These are phyloP conservation scores for Suhomyces wounanorum DNA, from an alignment of 1,139 yeast species.

Conservation along the genomic window DNA sequence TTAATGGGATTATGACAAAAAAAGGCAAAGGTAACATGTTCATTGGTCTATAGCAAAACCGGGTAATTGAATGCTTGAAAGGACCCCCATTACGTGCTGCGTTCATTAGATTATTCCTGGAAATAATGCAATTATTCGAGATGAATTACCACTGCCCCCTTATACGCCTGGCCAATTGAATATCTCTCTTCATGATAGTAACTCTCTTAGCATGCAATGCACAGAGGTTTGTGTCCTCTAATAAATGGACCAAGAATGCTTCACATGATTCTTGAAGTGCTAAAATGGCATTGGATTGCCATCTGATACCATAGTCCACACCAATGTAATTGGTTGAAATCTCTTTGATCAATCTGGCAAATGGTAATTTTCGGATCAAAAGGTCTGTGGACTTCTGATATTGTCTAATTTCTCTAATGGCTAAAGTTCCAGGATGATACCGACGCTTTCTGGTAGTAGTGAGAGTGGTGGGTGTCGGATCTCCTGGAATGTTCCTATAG, in stretches of 20 bases:
- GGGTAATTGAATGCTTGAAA: not conserved
- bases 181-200: constrained; percentile 91
- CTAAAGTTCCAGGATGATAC: constrained; percentile 72
- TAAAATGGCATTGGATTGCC: constrained; percentile 87
- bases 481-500: constrained; percentile 45
- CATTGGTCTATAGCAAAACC: not conserved
- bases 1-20: not conserved
- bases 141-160: constrained; percentile 51
- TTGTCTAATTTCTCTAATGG: constrained; percentile 74
- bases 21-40: no score
- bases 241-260: constrained; percentile 79
- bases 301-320: constrained; percentile 62
- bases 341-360: constrained; percentile 82
- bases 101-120: no score
- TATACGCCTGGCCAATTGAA: constrained; percentile 86
- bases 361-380: constrained; percentile 82
- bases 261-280: constrained; percentile 95
- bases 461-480: constrained; percentile 24
- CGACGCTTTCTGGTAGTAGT: constrained; percentile 43
- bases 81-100: no score
- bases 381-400: constrained; percentile 81
- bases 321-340: constrained; percentile 72
- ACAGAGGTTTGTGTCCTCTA: constrained; percentile 88
- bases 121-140: no score
- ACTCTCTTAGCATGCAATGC: constrained; percentile 94